phyloP scores from a whole-genome alignment of 495 filamentous ascomycete genomes.

The Lepraria neglecta region DNA sequence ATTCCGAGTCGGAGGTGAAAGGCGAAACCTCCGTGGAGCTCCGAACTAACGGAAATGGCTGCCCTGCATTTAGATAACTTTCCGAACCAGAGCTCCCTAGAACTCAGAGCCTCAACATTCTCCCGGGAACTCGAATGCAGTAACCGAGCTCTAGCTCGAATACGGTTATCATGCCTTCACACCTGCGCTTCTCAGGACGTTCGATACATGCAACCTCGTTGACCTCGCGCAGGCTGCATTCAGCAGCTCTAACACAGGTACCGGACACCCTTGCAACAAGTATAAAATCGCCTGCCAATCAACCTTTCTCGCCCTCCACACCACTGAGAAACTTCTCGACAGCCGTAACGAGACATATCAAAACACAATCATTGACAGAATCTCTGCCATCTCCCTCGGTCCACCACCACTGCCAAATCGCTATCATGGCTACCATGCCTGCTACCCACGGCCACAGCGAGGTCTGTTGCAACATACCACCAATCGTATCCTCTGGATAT shows the following conservation, averaged over 20 bases:
- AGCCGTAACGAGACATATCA: neutral
- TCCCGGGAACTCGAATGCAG: neutral
- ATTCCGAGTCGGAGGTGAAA: neutral
- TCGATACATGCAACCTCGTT: neutral
- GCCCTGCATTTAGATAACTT: neutral
- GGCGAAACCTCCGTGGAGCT: constrained; percentile 1
- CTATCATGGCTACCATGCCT: neutral
- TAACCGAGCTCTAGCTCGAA: neutral
- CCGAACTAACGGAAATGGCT: neutral
- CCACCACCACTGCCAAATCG: neutral
- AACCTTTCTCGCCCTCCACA: neutral
- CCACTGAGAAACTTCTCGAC: neutral
- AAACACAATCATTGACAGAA: neutral
- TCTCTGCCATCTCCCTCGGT: neutral
- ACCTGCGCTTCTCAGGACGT: neutral
- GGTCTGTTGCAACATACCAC: neutral
- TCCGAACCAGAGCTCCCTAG: neutral
- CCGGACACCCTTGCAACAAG: too few relatives aligned
- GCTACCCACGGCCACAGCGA: neutral
- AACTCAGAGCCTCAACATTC: neutral
- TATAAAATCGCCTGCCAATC: neutral
- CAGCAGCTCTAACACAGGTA: neutral
- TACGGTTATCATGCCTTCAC: neutral
- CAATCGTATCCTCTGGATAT: neutral
- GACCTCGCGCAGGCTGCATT: neutral